phyloP scores from a whole-genome alignment of 495 filamentous ascomycete genomes.

The Lophium mytilinum region DNA sequence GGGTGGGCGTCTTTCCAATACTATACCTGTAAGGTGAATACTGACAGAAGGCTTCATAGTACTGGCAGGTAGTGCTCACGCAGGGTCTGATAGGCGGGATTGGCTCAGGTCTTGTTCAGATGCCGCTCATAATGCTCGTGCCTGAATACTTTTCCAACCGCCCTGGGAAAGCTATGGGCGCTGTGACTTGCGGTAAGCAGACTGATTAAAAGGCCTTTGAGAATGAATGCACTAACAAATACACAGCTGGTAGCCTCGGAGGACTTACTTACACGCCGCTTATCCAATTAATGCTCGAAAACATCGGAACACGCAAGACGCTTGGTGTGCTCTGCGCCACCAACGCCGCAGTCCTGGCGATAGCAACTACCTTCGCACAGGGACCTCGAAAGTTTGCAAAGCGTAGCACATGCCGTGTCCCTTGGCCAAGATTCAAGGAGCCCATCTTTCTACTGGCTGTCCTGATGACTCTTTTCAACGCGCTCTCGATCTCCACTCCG shows the following conservation, averaged over 20 bases:
- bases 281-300: background rate
- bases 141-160: background rate
- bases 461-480: background rate
- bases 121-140: background rate
- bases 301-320: constrained; percentile 2
- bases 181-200: background rate
- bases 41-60: background rate
- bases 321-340: background rate
- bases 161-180: background rate
- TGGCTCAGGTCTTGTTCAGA: background rate
- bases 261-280: background rate
- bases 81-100: background rate
- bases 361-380: background rate
- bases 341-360: background rate
- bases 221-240: background rate
- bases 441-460: constrained; percentile 3
- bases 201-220: background rate
- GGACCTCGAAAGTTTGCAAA: constrained; percentile 5
- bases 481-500: background rate
- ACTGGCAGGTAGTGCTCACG: background rate
- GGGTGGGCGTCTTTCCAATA: background rate
- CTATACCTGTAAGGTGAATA: background rate
- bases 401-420: background rate
- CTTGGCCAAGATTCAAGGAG: background rate
- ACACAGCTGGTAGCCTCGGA: background rate